Conservation (phyloP, 768 basidiomycete species). For the Neoboletus magnificus region DNA sequence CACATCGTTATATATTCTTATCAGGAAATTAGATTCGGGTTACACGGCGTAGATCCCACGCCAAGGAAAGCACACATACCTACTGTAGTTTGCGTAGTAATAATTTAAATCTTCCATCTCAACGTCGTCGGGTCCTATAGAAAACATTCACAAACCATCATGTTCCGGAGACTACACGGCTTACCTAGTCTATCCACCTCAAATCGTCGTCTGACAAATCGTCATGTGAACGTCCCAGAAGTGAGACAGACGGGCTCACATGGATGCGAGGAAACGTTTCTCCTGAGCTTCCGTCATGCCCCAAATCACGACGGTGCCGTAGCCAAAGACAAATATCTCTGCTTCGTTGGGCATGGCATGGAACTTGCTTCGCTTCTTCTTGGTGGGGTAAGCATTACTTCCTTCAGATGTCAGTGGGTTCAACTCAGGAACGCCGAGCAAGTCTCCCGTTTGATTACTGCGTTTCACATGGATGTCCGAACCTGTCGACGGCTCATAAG, state of each 20-base stretch:
- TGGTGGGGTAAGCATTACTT: conserved; percentile 33
- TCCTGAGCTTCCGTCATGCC: conserved; percentile 95
- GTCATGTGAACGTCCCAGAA: not conserved
- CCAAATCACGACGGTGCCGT: conserved; percentile 96
- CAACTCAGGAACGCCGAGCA: conserved; percentile 76
- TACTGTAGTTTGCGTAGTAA: conserved; percentile 95
- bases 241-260: conserved; percentile 52
- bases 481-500: conserved; percentile 55
- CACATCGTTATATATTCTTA: conserved; percentile 93
- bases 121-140: conserved; percentile 76
- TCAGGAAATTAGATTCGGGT: conserved; percentile 33
- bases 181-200: conserved; percentile 83
- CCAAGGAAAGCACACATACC: conserved; percentile 44
- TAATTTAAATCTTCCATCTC: conserved; percentile 98
- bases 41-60: conserved; percentile 4
- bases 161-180: conserved; percentile 16
- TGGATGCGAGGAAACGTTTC: conserved; percentile 81
- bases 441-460: conserved; percentile 53
- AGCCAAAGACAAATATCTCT: conserved; percentile 91
- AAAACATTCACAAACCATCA: conserved; percentile 1
- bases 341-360: conserved; percentile 64
- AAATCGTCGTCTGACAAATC: conserved; percentile 73
- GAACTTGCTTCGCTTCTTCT: conserved; percentile 63
- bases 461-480: conserved; percentile 30
- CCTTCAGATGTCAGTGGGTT: conserved; percentile 28